Evolutionary conservation across 768 basidiomycete species (phyloP).

Genomic region (Boletus sp.): DNA sequence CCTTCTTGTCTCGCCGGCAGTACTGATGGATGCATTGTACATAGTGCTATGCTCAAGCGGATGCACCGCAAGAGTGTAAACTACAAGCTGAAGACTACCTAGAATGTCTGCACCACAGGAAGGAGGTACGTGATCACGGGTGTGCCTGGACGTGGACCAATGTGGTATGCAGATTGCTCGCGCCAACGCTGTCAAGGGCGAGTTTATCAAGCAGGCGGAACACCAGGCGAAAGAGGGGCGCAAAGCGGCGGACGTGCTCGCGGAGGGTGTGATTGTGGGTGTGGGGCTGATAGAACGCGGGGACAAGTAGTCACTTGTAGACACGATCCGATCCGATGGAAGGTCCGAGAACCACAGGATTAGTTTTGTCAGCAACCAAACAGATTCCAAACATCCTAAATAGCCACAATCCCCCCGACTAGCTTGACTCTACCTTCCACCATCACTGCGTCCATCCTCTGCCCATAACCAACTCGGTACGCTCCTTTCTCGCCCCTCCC

Average conservation of each 20-base stretch:
- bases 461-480: constrained; percentile 2
- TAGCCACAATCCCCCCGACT: constrained; percentile 25
- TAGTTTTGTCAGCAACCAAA: constrained; percentile 39
- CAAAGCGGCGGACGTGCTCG: constrained; percentile 67
- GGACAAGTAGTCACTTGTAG: background rate
- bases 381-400: constrained; percentile 37
- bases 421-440: constrained; percentile 27
- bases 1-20: background rate
- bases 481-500: background rate
- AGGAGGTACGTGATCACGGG: constrained; percentile 63
- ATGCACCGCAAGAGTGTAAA: constrained; percentile 70
- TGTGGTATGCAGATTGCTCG: constrained; percentile 49
- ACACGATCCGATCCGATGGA: background rate
- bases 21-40: constrained; percentile 5
- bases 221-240: constrained; percentile 66
- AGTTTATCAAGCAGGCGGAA: constrained; percentile 66
- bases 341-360: constrained; percentile 4
- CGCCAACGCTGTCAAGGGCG: constrained; percentile 67
- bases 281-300: constrained; percentile 70
- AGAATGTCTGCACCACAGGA: constrained; percentile 85
- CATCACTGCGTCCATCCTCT: constrained; percentile 16
- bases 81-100: constrained; percentile 81
- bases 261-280: constrained; percentile 71
- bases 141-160: background rate
- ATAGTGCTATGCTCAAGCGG: constrained; percentile 84